These are phyloP conservation scores for Tillandsia leiboldiana DNA, from an alignment of 176 grass and related monocot species.

Conservation along the genomic window DNA sequence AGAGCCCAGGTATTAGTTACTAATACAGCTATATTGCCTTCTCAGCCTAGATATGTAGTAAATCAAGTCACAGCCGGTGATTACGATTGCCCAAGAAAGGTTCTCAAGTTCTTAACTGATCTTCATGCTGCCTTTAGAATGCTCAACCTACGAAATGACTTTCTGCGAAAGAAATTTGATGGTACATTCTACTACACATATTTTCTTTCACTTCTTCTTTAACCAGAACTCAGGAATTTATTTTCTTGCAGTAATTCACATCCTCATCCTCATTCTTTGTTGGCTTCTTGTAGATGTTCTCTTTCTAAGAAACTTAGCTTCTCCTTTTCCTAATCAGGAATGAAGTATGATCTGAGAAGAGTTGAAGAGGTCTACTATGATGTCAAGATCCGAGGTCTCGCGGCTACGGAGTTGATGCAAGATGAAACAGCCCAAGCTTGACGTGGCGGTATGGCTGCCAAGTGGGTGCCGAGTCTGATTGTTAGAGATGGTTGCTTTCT, in stretches of 20 bases:
- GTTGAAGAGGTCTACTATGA: constrained; percentile 97
- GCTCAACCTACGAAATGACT: constrained; percentile 92
- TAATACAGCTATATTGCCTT: constrained; percentile 4
- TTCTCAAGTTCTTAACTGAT: constrained; percentile 72
- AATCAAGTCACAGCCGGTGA: constrained; percentile 84
- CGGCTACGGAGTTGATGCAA: constrained; percentile 23
- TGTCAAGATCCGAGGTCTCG: constrained; percentile 86
- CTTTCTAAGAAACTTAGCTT: not conserved
- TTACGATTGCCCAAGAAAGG: constrained; percentile 80
- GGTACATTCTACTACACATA: constrained; percentile 20
- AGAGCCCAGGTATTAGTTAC: not conserved
- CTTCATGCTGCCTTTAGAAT: constrained; percentile 93
- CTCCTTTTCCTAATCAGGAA: constrained; percentile 39
- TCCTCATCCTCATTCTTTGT: not conserved
- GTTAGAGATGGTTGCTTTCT: not conserved
- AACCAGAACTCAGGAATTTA: not conserved
- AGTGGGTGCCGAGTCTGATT: not conserved
- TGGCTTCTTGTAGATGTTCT: constrained; percentile 1
- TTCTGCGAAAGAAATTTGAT: constrained; percentile 96
- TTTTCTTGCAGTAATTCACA: not conserved
- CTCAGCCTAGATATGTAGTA: constrained; percentile 83
- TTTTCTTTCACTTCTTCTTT: constrained; percentile 2
- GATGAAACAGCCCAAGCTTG: constrained; percentile 21
- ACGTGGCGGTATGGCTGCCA: not conserved
- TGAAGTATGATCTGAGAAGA: constrained; percentile 94